A percentile compares a stretch with the other conserved stretches of the same genome.
These are phyloP conservation scores for Capronia americana DNA, from an alignment of 2,329 filamentous ascomycete genomes.

Conservation along the genomic window DNA sequence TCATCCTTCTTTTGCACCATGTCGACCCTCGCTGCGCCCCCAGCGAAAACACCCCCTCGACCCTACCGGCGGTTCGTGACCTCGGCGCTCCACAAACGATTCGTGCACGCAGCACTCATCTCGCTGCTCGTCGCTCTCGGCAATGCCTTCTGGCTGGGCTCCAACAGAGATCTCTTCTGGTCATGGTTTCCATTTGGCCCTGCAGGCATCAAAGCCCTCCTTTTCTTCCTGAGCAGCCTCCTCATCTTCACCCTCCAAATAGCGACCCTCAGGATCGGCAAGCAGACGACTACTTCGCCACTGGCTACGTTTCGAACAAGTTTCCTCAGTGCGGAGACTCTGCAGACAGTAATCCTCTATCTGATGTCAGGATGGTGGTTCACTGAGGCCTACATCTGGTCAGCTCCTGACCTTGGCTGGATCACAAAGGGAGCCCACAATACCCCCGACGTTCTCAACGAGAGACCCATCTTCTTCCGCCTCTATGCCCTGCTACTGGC, in stretches of 20 bases:
- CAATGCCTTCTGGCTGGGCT: slow-evolving; percentile 72
- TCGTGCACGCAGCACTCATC: slow-evolving; percentile 76
- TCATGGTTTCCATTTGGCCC: slow-evolving; percentile 82
- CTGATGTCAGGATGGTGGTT: slow-evolving; percentile 78
- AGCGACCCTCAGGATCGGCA: slow-evolving; percentile 77
- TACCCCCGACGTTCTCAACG: slow-evolving; percentile 74
- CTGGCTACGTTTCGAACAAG: slow-evolving; percentile 67
- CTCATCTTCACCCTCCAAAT: slow-evolving; percentile 84
- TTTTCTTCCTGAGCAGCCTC: slow-evolving; percentile 78
- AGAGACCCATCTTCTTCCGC: slow-evolving; percentile 81
- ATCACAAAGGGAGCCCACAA: slow-evolving; percentile 67
- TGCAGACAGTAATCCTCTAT: slow-evolving; percentile 79
- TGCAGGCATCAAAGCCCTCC: slow-evolving; percentile 73
- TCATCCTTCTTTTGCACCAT: slow-evolving; percentile 11
- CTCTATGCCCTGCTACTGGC: slow-evolving; percentile 73
- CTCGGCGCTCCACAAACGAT: slow-evolving; percentile 83
- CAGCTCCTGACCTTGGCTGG: slow-evolving; percentile 71
- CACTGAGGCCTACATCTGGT: slow-evolving; percentile 80
- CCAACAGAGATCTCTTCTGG: slow-evolving; percentile 77
- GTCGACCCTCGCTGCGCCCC: slow-evolving; percentile 23
- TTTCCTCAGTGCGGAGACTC: slow-evolving; percentile 64
- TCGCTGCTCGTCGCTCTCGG: slow-evolving; percentile 75
- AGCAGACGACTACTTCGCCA: slow-evolving; percentile 72
- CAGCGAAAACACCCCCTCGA: slow-evolving; percentile 41
- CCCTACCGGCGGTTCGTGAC: slow-evolving; percentile 89